Base-by-base conservation (phyloP, 306 rosid species). In the Rubus parviflorus region DNA sequence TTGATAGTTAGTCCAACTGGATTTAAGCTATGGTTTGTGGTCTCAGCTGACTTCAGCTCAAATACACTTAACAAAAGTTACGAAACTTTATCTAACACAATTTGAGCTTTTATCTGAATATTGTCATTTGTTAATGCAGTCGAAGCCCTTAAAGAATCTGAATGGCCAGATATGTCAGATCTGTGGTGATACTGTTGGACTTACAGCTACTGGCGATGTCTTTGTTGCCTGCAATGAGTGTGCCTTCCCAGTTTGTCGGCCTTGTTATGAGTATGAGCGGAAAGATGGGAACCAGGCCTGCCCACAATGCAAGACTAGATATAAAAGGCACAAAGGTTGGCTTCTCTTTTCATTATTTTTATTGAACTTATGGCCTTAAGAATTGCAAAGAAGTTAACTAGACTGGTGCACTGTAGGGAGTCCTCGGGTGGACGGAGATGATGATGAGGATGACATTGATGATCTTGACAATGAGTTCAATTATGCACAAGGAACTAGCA, bases 221-320 rank as follows among this genome's bases (percentile, higher is more conserved):
- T 96, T 96, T 87, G 99, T 91, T 70, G 98, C 98, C 77, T 96
- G 99, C 85, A 91, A 92, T 64, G 99, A 96, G 86, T 96, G 99
- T 76, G 99, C 93, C 3, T 96, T 89, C 81, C 99, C 99, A 8
- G 97, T 96, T 73, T 96, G 99, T 65, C 90, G 97, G 61, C 90
- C 94, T 68, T 96, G 99, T 74, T 96, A 96, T 68, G 99, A 92
- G 82, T 96, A 96, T 22, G 98, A 92, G 81, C 86, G 98, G 23
- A 92, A 89, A 84, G 98, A 96, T 72, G 99, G 99, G 78, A 93
- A 91, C 73, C 91, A 91, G 79, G 81, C 94, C 79, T 96, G 99
- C 61, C 99, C 99, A 17, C 96, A 91, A 83, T 96, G 99, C 96
- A 96, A 96, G 87, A 96, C 98, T 61, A 89, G 98, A 77, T 96